A percentile compares a stretch with the other conserved stretches of the same genome.
phyloP scores from a whole-genome alignment of 208 protist genomes.

The Leishmania martiniquensis region DNA sequence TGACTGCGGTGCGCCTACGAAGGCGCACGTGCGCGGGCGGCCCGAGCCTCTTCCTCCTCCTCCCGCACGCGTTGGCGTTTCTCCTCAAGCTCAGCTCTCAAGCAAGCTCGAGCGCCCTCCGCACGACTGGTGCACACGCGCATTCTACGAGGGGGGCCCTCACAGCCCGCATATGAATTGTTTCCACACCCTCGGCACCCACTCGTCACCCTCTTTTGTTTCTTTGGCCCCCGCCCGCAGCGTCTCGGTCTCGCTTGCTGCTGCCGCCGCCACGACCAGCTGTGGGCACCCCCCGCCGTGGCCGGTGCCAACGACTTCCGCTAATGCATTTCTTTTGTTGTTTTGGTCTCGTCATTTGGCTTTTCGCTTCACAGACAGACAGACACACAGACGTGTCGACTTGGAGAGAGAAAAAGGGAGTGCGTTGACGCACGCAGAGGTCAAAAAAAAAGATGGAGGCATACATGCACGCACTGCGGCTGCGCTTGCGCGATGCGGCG shows the following conservation, averaged over 20 bases:
- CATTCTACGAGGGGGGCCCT: neutral
- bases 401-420: neutral
- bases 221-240: neutral
- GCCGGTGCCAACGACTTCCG: too few species aligned
- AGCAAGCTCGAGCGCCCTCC: neutral
- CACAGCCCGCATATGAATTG: neutral
- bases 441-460: conserved; percentile 24
- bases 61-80: neutral
- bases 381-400: neutral
- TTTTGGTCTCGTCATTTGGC: too few species aligned
- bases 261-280: too few species aligned
- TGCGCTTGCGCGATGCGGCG: conserved; percentile 29
- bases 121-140: neutral
- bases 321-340: neutral
- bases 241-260: neutral
- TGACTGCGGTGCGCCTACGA: too few species aligned
- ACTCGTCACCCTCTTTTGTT: too few species aligned
- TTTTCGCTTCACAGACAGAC: neutral
- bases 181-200: too few species aligned
- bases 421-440: neutral
- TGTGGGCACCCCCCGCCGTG: too few species aligned
- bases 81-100: neutral
- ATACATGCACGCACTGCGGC: conserved; percentile 23
- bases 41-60: neutral
- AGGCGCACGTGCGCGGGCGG: too few species aligned